Conservation (phyloP, 176 grass and related monocot species). For the Zoysia japonica region DNA sequence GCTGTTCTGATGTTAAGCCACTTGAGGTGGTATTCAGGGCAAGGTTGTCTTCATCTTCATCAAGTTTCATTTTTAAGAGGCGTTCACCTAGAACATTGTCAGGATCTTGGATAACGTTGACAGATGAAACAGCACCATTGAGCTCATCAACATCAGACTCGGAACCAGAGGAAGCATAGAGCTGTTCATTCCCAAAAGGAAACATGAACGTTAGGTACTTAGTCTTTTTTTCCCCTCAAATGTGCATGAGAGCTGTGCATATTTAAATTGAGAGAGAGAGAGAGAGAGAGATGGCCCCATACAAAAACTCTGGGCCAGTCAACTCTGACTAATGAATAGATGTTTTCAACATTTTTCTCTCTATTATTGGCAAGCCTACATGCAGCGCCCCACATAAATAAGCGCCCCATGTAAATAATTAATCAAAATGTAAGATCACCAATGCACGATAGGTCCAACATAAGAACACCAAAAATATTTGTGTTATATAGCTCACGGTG, state of each 20-base stretch:
- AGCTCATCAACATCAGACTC: slow-evolving; percentile 60
- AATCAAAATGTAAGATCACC: slow-evolving; percentile 21
- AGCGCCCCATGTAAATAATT: neutral
- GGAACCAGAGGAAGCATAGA: slow-evolving; percentile 50
- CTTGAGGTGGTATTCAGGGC: slow-evolving; percentile 38
- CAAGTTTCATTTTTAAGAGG: slow-evolving; percentile 70
- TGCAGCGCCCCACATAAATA: neutral
- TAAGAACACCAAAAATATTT: neutral
- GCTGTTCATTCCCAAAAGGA: slow-evolving; percentile 53
- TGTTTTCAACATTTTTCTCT: slow-evolving; percentile 24
- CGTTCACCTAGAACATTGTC: slow-evolving; percentile 48
- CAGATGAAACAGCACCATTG: slow-evolving; percentile 34
- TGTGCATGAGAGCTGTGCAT: too few species aligned
- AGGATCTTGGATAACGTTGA: slow-evolving; percentile 32
- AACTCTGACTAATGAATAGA: slow-evolving; percentile 10
- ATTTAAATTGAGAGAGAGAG: too few species aligned
- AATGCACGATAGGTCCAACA: slow-evolving; percentile 19
- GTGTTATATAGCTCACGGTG: slow-evolving; percentile 5
- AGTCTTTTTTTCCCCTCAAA: too few species aligned
- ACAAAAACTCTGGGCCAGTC: neutral
- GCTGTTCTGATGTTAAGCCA: slow-evolving; percentile 22
- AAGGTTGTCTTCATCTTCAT: slow-evolving; percentile 52
- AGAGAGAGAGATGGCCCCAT: too few species aligned
- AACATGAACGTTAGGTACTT: neutral
- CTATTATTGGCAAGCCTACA: slow-evolving; percentile 2